These are phyloP conservation scores for Vitis hybrid DNA, from an alignment of 177 flowering plant genomes.

Conservation along the genomic window DNA sequence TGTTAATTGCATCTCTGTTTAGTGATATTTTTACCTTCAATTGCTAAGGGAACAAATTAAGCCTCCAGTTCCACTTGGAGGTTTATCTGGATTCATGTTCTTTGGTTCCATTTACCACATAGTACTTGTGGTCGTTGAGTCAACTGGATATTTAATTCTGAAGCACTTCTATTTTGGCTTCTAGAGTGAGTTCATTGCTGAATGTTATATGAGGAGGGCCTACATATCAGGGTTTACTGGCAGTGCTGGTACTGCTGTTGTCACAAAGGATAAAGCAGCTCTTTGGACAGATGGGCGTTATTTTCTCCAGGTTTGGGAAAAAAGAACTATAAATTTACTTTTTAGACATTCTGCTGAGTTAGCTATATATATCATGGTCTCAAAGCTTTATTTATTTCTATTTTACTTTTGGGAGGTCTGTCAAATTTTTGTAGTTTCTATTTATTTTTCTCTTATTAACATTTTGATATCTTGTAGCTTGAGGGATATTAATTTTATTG, in stretches of 20 bases:
- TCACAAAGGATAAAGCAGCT: slow-evolving; percentile 93
- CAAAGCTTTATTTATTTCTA: no score
- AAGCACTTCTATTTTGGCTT: slow-evolving; percentile 6
- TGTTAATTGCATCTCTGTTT: no score
- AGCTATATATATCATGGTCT: no score
- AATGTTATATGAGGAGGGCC: slow-evolving; percentile 85
- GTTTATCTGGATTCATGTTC: no score
- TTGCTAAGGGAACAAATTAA: no score
- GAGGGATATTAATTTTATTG: not conserved
- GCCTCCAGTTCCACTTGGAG: no score
- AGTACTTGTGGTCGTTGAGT: not conserved
- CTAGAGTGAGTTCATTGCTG: slow-evolving; percentile 99
- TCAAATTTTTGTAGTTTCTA: not conserved
- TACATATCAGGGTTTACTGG: slow-evolving; percentile 96
- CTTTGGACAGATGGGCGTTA: slow-evolving; percentile 99
- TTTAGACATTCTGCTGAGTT: no score
- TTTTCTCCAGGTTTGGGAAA: slow-evolving; percentile 77
- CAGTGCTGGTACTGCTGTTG: slow-evolving; percentile 96
- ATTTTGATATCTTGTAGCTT: not conserved
- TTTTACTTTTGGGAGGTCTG: not conserved
- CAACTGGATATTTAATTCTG: not conserved
- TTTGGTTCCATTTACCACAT: not conserved
- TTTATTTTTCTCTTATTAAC: not conserved
- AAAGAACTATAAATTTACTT: not conserved
- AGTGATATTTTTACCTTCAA: no score